These are phyloP conservation scores for Ophiostoma sp. DNA, from an alignment of 2,329 filamentous ascomycete genomes.

Conservation along the genomic window DNA sequence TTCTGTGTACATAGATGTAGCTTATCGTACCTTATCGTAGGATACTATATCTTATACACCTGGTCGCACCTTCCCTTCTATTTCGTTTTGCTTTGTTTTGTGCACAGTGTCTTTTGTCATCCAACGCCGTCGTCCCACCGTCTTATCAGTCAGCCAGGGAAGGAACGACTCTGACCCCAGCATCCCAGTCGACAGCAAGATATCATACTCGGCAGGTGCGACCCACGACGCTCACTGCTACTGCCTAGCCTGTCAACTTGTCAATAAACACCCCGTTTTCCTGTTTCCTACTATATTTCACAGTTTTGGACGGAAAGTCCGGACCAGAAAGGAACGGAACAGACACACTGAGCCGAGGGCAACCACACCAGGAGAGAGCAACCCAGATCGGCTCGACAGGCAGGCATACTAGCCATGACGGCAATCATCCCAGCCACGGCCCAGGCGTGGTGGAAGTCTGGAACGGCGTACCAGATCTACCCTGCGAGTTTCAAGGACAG, in stretches of 20 bases:
- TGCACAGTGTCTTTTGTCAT: neutral
- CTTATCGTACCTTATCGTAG: neutral
- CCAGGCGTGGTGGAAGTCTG: conserved; percentile 27
- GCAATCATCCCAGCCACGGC: neutral
- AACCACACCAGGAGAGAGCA: too few species aligned
- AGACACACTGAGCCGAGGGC: too few species aligned
- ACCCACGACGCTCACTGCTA: neutral
- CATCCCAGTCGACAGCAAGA: neutral
- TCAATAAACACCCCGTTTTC: too few species aligned
- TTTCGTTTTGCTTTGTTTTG: neutral
- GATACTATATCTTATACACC: neutral
- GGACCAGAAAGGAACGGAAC: neutral
- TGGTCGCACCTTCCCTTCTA: neutral
- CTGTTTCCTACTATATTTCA: neutral
- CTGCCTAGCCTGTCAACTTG: neutral
- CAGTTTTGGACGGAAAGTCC: too few species aligned
- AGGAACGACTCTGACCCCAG: neutral
- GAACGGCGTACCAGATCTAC: conserved; percentile 38
- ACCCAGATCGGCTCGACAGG: too few species aligned
- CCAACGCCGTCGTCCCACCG: neutral
- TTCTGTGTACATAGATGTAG: neutral
- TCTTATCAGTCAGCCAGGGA: conserved; percentile 1
- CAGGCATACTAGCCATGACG: conserved; percentile 3
- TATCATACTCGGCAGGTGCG: neutral
- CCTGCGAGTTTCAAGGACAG: conserved; percentile 55